phyloP scores from a whole-genome alignment of 148 eudicot species.

The Rhododendron simsii region DNA sequence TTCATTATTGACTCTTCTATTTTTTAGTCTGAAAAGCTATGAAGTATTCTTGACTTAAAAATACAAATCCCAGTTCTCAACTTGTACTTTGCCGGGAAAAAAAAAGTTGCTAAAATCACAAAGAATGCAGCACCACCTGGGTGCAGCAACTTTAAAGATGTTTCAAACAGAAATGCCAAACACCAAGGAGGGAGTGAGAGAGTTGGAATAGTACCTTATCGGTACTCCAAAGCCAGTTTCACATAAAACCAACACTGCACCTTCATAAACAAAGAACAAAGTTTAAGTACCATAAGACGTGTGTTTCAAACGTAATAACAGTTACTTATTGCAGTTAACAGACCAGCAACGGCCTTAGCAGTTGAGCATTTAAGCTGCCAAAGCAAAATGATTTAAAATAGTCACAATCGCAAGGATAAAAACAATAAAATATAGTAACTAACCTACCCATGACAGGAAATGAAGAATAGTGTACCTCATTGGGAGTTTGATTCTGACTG shows the following conservation, averaged over 20 bases:
- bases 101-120: background rate
- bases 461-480: conserved; percentile 26
- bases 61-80: background rate
- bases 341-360: background rate
- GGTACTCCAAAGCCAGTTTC: background rate
- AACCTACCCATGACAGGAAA: background rate
- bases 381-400: background rate
- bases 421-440: background rate
- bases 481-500: conserved; percentile 49
- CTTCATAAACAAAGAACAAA: background rate
- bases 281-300: background rate
- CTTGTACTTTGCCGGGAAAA: background rate
- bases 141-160: background rate
- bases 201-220: background rate
- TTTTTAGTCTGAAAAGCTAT: background rate
- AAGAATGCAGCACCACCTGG: background rate
- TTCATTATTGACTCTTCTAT: background rate
- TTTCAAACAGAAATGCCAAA: background rate
- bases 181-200: background rate
- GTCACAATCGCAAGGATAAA: background rate
- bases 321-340: background rate
- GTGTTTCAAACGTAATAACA: no score
- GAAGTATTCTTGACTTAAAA: background rate
- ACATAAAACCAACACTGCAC: background rate
- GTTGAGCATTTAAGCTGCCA: background rate